Percentiles rank a stretch among this genome's conserved stretches.
These are phyloP conservation scores for Ramalina intermedia DNA, from an alignment of 495 filamentous ascomycete genomes.

Conservation along the genomic window DNA sequence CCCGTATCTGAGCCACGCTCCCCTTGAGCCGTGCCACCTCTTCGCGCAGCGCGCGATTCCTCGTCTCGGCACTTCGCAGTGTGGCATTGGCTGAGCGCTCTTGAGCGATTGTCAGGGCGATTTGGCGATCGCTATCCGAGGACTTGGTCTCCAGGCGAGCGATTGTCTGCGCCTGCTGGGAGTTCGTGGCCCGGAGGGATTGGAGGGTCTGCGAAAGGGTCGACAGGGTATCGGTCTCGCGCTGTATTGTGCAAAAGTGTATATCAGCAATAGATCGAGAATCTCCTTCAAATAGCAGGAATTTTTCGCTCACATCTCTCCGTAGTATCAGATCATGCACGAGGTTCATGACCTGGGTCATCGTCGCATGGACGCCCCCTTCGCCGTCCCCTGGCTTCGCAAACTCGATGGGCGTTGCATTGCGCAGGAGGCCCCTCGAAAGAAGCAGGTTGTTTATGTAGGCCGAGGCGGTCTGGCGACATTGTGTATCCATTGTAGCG, in stretches of 20 bases:
- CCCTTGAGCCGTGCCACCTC: conserved; percentile 66
- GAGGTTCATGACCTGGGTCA: conserved; percentile 77
- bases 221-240: conserved; percentile 76
- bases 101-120: conserved; percentile 58
- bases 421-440: conserved; percentile 72
- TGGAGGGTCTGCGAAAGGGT: conserved; percentile 66
- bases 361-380: conserved; percentile 50
- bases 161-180: conserved; percentile 50
- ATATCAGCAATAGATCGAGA: background rate
- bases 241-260: conserved; percentile 32
- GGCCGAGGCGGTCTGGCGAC: conserved; percentile 71
- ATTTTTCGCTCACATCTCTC: conserved; percentile 49
- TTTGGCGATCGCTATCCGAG: conserved; percentile 57
- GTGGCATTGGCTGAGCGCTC: conserved; percentile 55
- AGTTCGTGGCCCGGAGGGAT: conserved; percentile 53
- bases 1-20: conserved; percentile 63
- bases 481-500: conserved; percentile 54
- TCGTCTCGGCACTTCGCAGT: conserved; percentile 54
- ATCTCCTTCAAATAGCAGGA: conserved; percentile 9
- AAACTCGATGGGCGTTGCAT: conserved; percentile 77
- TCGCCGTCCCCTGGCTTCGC: conserved; percentile 54
- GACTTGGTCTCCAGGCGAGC: conserved; percentile 53
- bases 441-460: conserved; percentile 96
- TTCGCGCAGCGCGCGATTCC: conserved; percentile 56
- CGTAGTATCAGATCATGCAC: conserved; percentile 81